A percentile compares a stretch with the other conserved stretches of the same genome.
Conservation (phyloP, 441 rosid species). For the Raphanus hybrid region DNA sequence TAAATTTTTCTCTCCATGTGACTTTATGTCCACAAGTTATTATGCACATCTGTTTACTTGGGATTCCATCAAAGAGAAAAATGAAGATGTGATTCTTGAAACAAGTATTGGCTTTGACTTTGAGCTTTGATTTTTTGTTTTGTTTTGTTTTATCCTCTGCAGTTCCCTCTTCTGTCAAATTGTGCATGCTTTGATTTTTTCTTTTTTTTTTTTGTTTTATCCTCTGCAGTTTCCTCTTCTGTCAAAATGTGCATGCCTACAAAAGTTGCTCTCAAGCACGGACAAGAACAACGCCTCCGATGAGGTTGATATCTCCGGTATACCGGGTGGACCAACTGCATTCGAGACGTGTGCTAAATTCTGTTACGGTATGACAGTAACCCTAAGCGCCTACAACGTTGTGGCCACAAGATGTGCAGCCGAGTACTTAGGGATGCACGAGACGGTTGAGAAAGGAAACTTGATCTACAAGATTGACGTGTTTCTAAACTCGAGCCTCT, state of each 20-base stretch:
- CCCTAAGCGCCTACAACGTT: slow-evolving; percentile 78
- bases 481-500: slow-evolving; percentile 73
- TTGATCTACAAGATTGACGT: slow-evolving; percentile 80
- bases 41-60: too few species aligned
- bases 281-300: slow-evolving; percentile 48
- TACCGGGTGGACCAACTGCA: slow-evolving; percentile 79
- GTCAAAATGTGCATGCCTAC: slow-evolving; percentile 69
- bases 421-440: slow-evolving; percentile 81
- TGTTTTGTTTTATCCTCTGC: slow-evolving; percentile 29
- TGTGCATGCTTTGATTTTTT: too few species aligned
- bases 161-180: slow-evolving; percentile 90
- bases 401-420: slow-evolving; percentile 76
- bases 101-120: not conserved
- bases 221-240: slow-evolving; percentile 78
- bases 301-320: slow-evolving; percentile 65
- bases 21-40: not conserved
- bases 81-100: slow-evolving; percentile 21
- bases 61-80: too few species aligned
- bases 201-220: slow-evolving; percentile 9
- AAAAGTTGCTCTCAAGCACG: slow-evolving; percentile 57
- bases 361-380: slow-evolving; percentile 81
- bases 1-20: not conserved
- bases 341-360: slow-evolving; percentile 85
- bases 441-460: slow-evolving; percentile 76
- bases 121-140: too few species aligned